Evolutionary conservation across 1,284 basidiomycete species (phyloP), one percentile per base, ranked within the genome.

Genomic region (Amylostereum areolatum): DNA sequence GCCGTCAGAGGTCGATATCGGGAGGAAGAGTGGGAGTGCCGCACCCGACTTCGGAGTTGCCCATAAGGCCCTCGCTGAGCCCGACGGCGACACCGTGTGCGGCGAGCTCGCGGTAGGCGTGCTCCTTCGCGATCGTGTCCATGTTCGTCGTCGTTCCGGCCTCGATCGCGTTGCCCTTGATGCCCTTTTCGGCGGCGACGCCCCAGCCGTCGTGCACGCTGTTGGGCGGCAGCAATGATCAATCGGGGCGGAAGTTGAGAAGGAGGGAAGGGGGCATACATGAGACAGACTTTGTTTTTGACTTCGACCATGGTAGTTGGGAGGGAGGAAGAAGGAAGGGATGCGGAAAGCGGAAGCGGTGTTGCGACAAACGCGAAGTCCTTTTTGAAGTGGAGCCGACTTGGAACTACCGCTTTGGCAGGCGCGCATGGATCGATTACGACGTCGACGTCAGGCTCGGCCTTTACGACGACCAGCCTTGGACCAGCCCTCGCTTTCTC

Each of bases 121-220:
- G 79, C n/a, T 85, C 76, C 62, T 87, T 78, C 9, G 83, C 81
- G 61, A 96, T 87, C 39, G 73, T 76, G 67, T 93, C 90, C 92
- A 95, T 96, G 72, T 87, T 83, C 10, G 81, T 85, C 50, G 92
- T 94, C 45, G 78, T 76, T 10, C 80, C 92, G 25, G 85, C 87
- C 51, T 81, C 79, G 67, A 96, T 92, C 50, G 92, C 92, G 61
- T 95, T 86, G 51, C 92, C 92, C 63, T 92, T 85, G 55, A 80
- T 76, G 49, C 81, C 81, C 49, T 80, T 71, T 56, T 80, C 66
- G 5, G 73, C 70, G 1, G 85, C 74, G 57, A 94, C 75, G 52
- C 92, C 92, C 92, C 92, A 96, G 34, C 92, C 92, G 74, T 96
- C 92, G 74, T 95, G 92, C 39, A 95, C 90, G 60, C 90, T 93